phyloP scores from a whole-genome alignment of 1,284 basidiomycete genomes.

The Exsudoporus floridanus region DNA sequence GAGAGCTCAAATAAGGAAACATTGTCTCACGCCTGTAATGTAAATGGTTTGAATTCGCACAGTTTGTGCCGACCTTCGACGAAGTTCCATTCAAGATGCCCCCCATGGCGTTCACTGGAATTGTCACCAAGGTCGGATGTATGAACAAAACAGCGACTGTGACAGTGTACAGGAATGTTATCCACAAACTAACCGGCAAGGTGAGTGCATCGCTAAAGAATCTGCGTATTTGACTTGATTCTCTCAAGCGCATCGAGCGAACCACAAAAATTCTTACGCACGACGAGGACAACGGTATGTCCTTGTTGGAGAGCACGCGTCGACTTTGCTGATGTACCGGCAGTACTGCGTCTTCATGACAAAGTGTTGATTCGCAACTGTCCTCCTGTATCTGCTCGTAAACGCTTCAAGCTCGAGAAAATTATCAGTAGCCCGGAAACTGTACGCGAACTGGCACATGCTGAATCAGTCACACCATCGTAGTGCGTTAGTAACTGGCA shows the following conservation, averaged over 20 bases:
- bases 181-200: constrained; percentile 72
- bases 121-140: constrained; percentile 73
- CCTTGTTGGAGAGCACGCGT: constrained; percentile 22
- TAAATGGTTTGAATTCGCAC: too few species aligned
- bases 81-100: constrained; percentile 57
- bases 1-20: too few species aligned
- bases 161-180: constrained; percentile 66
- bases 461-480: background rate
- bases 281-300: constrained; percentile 62
- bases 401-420: constrained; percentile 68
- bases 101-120: constrained; percentile 67
- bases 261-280: constrained; percentile 76
- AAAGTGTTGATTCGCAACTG: constrained; percentile 75
- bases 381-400: constrained; percentile 71
- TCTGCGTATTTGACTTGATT: constrained; percentile 5
- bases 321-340: constrained; percentile 14
- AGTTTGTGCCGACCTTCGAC: too few species aligned
- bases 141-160: constrained; percentile 85
- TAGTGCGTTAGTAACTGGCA: constrained; percentile 2
- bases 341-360: constrained; percentile 67
- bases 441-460: constrained; percentile 47
- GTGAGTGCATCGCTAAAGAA: constrained; percentile 38
- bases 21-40: background rate
- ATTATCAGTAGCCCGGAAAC: constrained; percentile 65
- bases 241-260: constrained; percentile 59